A percentile compares a stretch with the other conserved stretches of the same genome.
These are phyloP conservation scores for Tylopilus sp. DNA, from an alignment of 768 basidiomycete species.

Conservation along the genomic window DNA sequence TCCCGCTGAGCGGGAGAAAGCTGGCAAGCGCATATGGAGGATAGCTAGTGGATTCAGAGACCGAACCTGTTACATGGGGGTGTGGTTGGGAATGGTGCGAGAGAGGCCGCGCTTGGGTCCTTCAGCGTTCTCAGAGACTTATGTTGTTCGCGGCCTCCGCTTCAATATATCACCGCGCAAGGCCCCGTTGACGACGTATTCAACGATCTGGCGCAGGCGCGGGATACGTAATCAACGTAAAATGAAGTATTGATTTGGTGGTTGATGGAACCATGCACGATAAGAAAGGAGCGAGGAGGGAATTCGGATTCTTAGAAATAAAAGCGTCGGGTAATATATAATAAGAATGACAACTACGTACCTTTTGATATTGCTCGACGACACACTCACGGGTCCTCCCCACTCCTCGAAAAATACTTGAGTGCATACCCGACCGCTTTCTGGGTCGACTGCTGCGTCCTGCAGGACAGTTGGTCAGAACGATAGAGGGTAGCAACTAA, in stretches of 20 bases:
- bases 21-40: constrained; percentile 16
- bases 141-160: constrained; percentile 83
- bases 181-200: too few relatives aligned
- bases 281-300: too few relatives aligned
- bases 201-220: constrained; percentile 75
- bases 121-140: not conserved
- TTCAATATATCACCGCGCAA: constrained; percentile 69
- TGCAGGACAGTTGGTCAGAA: constrained; percentile 23
- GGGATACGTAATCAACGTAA: constrained; percentile 73
- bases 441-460: constrained; percentile 84
- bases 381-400: constrained; percentile 92
- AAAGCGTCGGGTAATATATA: too few relatives aligned
- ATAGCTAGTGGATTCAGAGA: not conserved
- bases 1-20: constrained; percentile 37
- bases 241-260: constrained; percentile 67
- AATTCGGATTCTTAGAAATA: not conserved
- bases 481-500: too few relatives aligned
- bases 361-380: constrained; percentile 88
- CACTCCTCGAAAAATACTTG: constrained; percentile 79
- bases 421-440: constrained; percentile 83
- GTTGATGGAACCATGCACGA: constrained; percentile 83
- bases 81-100: not conserved
- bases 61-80: not conserved
- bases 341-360: constrained; percentile 24
- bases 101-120: not conserved